Base-by-base conservation (phyloP, 768 basidiomycete genomes). In the Pulveroboletus ravenelii region DNA sequence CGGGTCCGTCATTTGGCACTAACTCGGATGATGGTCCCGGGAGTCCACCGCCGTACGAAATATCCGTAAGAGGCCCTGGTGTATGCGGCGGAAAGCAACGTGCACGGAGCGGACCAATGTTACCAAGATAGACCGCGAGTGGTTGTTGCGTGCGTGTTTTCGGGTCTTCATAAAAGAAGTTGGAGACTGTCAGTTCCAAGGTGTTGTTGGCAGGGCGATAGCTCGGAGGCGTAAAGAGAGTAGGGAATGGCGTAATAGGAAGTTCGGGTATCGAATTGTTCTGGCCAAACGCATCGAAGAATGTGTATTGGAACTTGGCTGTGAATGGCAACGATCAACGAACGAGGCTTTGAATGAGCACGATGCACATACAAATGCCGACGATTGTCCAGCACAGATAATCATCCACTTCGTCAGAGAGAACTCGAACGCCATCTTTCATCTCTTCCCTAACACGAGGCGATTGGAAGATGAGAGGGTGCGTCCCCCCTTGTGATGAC, bases 361-460 rank as follows among this genome's bases (percentile, higher is more conserved):
- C 52, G 42, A 51, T 18, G 61, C 54, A 73, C 87, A 69, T 70
- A 93, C 93, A 91, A 46, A 95, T 93, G 35, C 93, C 91, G 56
- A 93, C 91, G 59, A 96, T 93, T 12, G 91, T 92, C 93, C 93
- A 96, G 62, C 89, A 92, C 50, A 94, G 72, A 74, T 92, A 94
- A 64, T 96, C 93, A 64, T 96, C 93, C 6, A 96, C 89, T 68
- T 92, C 89, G 59, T 95, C 93, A 20, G 82, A 85, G 48, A 90
- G 80, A 30, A 82, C 70, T 47, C 80, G 80, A 42, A 81, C 76
- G 14, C 87, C 89, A 56, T 90, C 87, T 65, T 87, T 87, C 51
- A 85, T 71, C 62, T 92, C 90, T 52, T 91, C 90, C 35, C 82
- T 79, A n/a, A 89, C 78, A 34, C 87, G 82, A 41, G 90, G 87